Evolutionary conservation across 2,329 filamentous ascomycete genomes (phyloP).

Genomic region (Incumbomyces delicatus): DNA sequence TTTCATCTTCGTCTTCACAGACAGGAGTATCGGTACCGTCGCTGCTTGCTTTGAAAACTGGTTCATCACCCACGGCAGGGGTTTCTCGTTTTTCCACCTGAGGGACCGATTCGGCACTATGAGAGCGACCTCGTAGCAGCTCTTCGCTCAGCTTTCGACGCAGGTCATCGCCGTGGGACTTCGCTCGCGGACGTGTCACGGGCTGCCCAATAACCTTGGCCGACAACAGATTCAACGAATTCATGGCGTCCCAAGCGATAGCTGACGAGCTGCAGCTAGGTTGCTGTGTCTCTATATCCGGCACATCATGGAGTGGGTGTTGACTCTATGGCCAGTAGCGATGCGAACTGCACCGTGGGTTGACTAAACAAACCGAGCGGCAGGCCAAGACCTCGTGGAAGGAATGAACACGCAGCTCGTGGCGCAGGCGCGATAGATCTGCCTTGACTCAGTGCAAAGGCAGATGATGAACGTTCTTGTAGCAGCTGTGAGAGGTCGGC

Average conservation of each 20-base stretch:
- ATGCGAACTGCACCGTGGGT: no score
- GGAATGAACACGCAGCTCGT: background rate
- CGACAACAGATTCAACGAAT: slow-evolving; percentile 91
- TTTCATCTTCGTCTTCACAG: slow-evolving; percentile 49
- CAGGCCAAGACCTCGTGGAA: no score
- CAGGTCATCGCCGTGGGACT: slow-evolving; percentile 41
- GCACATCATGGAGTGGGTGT: slow-evolving; percentile 3
- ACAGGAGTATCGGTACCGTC: slow-evolving; percentile 28
- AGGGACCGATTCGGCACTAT: slow-evolving; percentile 31
- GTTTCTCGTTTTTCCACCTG: slow-evolving; percentile 24
- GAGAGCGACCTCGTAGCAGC: slow-evolving; percentile 31
- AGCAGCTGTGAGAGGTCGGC: no score
- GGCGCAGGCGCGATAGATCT: background rate
- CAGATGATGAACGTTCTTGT: no score
- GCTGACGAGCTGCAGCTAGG: background rate
- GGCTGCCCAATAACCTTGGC: slow-evolving; percentile 62
- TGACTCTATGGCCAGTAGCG: no score
- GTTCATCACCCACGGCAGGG: slow-evolving; percentile 22
- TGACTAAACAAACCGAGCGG: no score
- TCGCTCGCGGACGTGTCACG: slow-evolving; percentile 44
- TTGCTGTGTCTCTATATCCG: background rate
- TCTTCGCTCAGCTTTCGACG: slow-evolving; percentile 25
- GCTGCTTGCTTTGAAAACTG: slow-evolving; percentile 15
- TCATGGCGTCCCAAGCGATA: slow-evolving; percentile 50
- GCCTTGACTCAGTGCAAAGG: no score